Conservation (phyloP, 768 basidiomycete genomes). For the Paxillus rubicundulus region DNA sequence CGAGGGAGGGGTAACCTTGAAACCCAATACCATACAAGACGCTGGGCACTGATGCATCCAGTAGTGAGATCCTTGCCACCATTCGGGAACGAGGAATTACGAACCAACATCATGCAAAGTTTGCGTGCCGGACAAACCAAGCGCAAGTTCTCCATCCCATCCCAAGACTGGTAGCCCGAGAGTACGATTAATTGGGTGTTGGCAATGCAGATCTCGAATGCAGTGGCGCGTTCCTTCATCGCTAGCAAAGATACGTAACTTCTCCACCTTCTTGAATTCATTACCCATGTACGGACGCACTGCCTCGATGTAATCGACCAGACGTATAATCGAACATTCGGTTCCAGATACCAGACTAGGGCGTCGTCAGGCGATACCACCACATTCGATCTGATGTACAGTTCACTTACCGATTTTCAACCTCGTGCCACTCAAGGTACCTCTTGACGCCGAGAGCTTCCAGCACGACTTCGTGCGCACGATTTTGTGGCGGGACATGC, state of each 20-base stretch:
- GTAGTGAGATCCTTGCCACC: no score
- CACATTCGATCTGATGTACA: background rate
- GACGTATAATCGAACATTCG: background rate
- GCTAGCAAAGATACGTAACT: conserved; percentile 3
- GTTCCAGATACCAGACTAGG: background rate
- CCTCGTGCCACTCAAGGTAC: conserved; percentile 81
- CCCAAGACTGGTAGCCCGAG: conserved; percentile 81
- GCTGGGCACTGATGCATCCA: conserved; percentile 30
- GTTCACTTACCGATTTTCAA: conserved; percentile 28
- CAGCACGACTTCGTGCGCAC: no score
- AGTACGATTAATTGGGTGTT: conserved; percentile 60
- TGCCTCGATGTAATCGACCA: background rate
- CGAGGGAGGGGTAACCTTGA: conserved; percentile 60
- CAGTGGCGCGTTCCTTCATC: background rate
- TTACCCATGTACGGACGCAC: background rate
- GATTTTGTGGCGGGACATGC: no score
- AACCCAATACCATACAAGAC: conserved; percentile 68
- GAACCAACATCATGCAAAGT: background rate
- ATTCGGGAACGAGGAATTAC: no score
- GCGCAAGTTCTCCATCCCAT: conserved; percentile 42
- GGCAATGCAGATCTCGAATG: conserved; percentile 72
- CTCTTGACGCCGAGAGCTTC: conserved; percentile 32
- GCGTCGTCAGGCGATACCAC: background rate
- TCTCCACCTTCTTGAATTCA: background rate
- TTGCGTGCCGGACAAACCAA: no score